Conservation (phyloP, 768 basidiomycete species). For the Suillus tomentosus region DNA sequence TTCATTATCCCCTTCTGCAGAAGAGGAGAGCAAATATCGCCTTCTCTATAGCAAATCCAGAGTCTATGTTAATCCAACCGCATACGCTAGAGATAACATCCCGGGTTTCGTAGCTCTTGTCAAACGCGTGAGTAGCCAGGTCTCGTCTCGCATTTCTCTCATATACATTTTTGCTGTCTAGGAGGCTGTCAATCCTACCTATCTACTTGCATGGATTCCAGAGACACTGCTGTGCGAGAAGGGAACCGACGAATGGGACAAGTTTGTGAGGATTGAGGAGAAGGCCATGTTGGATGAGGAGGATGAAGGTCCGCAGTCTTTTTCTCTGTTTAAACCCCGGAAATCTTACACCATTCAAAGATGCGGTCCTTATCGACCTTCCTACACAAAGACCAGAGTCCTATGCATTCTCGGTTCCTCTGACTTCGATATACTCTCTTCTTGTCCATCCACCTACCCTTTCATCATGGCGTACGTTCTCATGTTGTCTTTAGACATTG, state of each 20-base stretch:
- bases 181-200: constrained; percentile 76
- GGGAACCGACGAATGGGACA: constrained; percentile 84
- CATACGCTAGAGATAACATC: constrained; percentile 90
- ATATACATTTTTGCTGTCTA: constrained; percentile 31
- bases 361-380: constrained; percentile 83
- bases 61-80: constrained; percentile 94
- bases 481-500: constrained; percentile 14
- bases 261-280: constrained; percentile 85
- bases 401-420: constrained; percentile 93
- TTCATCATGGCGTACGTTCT: constrained; percentile 76
- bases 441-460: constrained; percentile 82
- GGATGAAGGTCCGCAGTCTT: constrained; percentile 60
- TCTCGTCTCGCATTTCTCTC: constrained; percentile 13
- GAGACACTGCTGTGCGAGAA: constrained; percentile 81
- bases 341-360: constrained; percentile 37
- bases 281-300: constrained; percentile 59
- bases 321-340: constrained; percentile 13
- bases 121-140: constrained; percentile 63
- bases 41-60: constrained; percentile 91
- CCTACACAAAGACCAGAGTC: constrained; percentile 84
- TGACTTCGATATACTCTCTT: constrained; percentile 88
- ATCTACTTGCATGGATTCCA: constrained; percentile 93
- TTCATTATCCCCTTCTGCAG: constrained; percentile 19
- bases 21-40: constrained; percentile 65
- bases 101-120: constrained; percentile 92